Evolutionary conservation across 257 asterid genomes (phyloP).

Genomic region (Catharanthus roseus): DNA sequence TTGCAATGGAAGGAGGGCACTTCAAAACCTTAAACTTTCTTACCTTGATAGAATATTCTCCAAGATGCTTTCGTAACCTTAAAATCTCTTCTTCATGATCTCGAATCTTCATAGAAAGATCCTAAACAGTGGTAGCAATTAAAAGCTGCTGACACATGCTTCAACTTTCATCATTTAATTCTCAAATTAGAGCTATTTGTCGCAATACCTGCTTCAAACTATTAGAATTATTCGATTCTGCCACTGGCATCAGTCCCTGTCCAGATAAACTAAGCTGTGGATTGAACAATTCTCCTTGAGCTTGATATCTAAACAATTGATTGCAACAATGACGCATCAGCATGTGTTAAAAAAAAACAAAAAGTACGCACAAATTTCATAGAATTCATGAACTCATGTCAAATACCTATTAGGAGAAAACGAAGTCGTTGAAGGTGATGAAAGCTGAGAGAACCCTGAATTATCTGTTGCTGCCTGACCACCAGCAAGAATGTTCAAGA

Average conservation of each 20-base stretch:
- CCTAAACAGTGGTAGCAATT: slow-evolving; percentile 37
- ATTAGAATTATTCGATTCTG: slow-evolving; percentile 42
- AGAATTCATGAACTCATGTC: slow-evolving; percentile 13
- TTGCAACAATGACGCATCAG: slow-evolving; percentile 9
- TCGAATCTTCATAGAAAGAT: slow-evolving; percentile 54
- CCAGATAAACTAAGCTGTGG: slow-evolving; percentile 44
- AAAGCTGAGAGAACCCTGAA: slow-evolving; percentile 44
- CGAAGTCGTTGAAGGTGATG: slow-evolving; percentile 45
- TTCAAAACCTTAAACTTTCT: slow-evolving; percentile 10
- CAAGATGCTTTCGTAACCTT: slow-evolving; percentile 66
- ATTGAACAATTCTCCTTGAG: slow-evolving; percentile 40
- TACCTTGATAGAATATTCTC: slow-evolving; percentile 81
- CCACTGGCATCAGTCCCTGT: slow-evolving; percentile 47
- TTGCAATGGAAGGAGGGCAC: slow-evolving; percentile 9
- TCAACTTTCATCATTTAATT: not conserved
- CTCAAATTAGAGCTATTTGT: not conserved
- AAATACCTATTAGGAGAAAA: slow-evolving; percentile 62
- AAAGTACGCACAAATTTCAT: not conserved
- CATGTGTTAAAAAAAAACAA: slow-evolving; percentile 5
- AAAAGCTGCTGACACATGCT: slow-evolving; percentile 22
- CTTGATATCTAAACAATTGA: slow-evolving; percentile 48
- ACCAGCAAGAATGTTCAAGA: slow-evolving; percentile 42
- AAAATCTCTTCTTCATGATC: slow-evolving; percentile 88
- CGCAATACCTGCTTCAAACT: slow-evolving; percentile 65
- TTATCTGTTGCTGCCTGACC: slow-evolving; percentile 43